Percentiles rank a stretch among this genome's conserved stretches.
Evolutionary conservation across 2,329 filamentous ascomycete species (phyloP).

Genomic region (Epichloe aotearoae): DNA sequence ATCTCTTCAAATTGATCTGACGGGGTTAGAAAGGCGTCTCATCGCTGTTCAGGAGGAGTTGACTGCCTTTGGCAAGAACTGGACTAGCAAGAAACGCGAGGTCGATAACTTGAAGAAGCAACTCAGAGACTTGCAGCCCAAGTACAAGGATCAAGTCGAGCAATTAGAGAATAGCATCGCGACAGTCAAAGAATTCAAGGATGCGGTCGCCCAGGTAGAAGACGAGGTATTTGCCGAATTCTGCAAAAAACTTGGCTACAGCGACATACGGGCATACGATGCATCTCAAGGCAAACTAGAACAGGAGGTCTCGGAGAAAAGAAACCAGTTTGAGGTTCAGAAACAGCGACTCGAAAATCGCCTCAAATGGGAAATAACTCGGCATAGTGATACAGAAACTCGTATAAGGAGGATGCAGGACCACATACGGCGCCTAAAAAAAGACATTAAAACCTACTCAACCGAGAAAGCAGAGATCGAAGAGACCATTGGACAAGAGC

Average conservation of each 20-base stretch:
- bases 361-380: slow-evolving; percentile 42
- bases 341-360: slow-evolving; percentile 57
- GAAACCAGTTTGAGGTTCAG: slow-evolving; percentile 75
- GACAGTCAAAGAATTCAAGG: slow-evolving; percentile 38
- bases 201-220: slow-evolving; percentile 65
- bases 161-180: slow-evolving; percentile 47
- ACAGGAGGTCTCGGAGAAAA: slow-evolving; percentile 78
- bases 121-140: slow-evolving; percentile 63
- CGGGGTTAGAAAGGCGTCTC: slow-evolving; percentile 66
- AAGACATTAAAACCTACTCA: slow-evolving; percentile 56
- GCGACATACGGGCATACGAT: slow-evolving; percentile 84
- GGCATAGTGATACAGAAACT: slow-evolving; percentile 44
- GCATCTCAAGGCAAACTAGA: slow-evolving; percentile 85
- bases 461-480: slow-evolving; percentile 63
- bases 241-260: slow-evolving; percentile 75
- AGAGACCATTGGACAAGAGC: slow-evolving; percentile 55
- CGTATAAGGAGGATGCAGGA: slow-evolving; percentile 58
- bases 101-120: slow-evolving; percentile 59
- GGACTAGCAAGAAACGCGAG: slow-evolving; percentile 73
- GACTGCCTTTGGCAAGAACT: slow-evolving; percentile 66
- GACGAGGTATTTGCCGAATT: slow-evolving; percentile 80
- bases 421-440: slow-evolving; percentile 52
- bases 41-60: slow-evolving; percentile 62
- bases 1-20: slow-evolving; percentile 63
- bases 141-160: slow-evolving; percentile 57